Evolutionary conservation across 148 eudicot genomes (phyloP), one percentile per base, ranked within the genome.

Genomic region (Tetragonia tetragonoides): DNA sequence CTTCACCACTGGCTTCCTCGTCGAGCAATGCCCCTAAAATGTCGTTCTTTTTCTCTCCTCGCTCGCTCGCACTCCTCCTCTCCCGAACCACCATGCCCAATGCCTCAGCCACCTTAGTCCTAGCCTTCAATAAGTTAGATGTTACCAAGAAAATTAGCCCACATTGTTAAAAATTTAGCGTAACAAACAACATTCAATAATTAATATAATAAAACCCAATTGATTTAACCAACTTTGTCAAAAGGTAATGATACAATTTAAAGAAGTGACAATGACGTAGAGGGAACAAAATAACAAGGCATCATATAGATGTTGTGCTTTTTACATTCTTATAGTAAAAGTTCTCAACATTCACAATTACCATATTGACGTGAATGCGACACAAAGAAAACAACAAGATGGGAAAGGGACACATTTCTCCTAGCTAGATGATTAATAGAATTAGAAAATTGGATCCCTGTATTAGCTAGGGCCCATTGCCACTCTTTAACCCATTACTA

Each of bases 101-200:
- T 65, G 97, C 99, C 80, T 93, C 98, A 54, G 93, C 97, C 80
- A 95, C 99, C 87, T 91, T 91, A 4, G 84, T 82, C 76, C 99
- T 86, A 18, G 99, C 99, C 99, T 95, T 80, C 57, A 64, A 46
- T 39, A 67, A 49, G 60, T 51, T 38, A 39, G 15, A 42, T 23
- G 37, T 21, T 4, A 23, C 20, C 5, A 9, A 5, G 1, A 24
- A 8, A 63, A 24, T 10, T 21, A 63, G 24, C 3, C 15, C 24
- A 20, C 5, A 17, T 57, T 57, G 0, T 57, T 57, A 16, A 6
- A 7, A 57, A 1, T 57, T 7, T 57, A 57, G 17, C 0, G 21
- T 10, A 49, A 17, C 21, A 16, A 7, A 7, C 53, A 49, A 49
- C 12, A 12, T 49, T 49, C 53, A 7, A 49, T 49, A 49, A 49